These are phyloP conservation scores for Moesziomyces sp. DNA, from an alignment of 1,284 basidiomycete species.

Conservation along the genomic window DNA sequence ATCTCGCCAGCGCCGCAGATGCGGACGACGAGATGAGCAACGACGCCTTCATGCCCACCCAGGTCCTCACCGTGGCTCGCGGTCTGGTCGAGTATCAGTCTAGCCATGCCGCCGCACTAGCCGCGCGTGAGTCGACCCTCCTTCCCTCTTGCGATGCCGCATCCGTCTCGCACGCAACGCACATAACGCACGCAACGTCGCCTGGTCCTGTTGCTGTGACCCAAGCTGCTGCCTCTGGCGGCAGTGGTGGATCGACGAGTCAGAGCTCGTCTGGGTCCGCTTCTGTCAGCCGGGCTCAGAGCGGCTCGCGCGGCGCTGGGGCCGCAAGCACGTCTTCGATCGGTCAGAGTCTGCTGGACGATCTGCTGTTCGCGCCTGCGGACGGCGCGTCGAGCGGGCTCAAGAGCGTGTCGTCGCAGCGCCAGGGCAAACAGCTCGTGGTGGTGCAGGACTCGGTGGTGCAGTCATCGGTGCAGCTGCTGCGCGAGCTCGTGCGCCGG, in stretches of 20 bases:
- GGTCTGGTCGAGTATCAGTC: constrained; percentile 45
- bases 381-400: constrained; percentile 18
- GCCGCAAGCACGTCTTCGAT: constrained; percentile 44
- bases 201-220: neutral
- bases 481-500: constrained; percentile 48
- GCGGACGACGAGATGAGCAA: constrained; percentile 4
- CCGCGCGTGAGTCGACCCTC: constrained; percentile 14
- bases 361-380: constrained; percentile 27
- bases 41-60: constrained; percentile 48
- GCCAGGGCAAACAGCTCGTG: constrained; percentile 53
- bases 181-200: no score
- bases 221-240: neutral
- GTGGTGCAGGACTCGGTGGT: constrained; percentile 54
- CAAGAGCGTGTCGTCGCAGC: constrained; percentile 29
- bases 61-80: constrained; percentile 48
- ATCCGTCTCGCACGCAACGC: neutral
- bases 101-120: constrained; percentile 11
- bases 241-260: constrained; percentile 1
- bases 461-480: constrained; percentile 38
- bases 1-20: neutral
- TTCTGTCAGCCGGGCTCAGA: neutral
- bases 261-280: neutral
- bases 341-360: constrained; percentile 34
- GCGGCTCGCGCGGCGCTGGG: constrained; percentile 1
- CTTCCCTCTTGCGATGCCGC: constrained; percentile 4